phyloP scores from a whole-genome alignment of 768 basidiomycete species.

The Serendipita indica region DNA sequence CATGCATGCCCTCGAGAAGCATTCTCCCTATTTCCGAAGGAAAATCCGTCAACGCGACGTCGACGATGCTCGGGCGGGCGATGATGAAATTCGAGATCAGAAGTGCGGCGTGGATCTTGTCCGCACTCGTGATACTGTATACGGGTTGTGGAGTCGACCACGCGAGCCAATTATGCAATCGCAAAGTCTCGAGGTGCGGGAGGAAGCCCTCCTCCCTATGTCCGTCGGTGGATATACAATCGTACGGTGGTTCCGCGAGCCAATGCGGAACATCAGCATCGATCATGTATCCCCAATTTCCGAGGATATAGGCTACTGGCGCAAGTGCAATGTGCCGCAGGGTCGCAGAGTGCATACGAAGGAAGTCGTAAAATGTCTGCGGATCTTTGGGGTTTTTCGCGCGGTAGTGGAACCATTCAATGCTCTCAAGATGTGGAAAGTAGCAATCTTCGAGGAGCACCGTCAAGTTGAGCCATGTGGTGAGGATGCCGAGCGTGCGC shows the following conservation, averaged over 20 bases:
- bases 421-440: slow-evolving; percentile 9
- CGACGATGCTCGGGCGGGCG: slow-evolving; percentile 2
- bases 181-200: slow-evolving; percentile 12
- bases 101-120: background rate
- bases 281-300: background rate
- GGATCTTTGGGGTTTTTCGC: background rate
- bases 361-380: slow-evolving; percentile 6
- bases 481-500: slow-evolving; percentile 1
- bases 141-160: background rate
- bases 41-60: slow-evolving; percentile 10
- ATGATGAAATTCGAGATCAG: slow-evolving; percentile 7
- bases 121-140: background rate
- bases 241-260: background rate
- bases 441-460: slow-evolving; percentile 9
- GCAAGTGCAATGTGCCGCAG: slow-evolving; percentile 9
- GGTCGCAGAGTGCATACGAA: slow-evolving; percentile 9
- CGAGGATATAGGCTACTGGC: slow-evolving; percentile 4
- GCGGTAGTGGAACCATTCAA: slow-evolving; percentile 11
- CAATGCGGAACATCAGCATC: slow-evolving; percentile 8
- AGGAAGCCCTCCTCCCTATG: background rate
- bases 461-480: background rate
- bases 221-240: background rate
- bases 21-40: background rate
- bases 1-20: background rate
- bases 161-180: slow-evolving; percentile 10